Conservation (phyloP, 176 grass and related monocot genomes). For the Hsuehochloa calcarea region DNA sequence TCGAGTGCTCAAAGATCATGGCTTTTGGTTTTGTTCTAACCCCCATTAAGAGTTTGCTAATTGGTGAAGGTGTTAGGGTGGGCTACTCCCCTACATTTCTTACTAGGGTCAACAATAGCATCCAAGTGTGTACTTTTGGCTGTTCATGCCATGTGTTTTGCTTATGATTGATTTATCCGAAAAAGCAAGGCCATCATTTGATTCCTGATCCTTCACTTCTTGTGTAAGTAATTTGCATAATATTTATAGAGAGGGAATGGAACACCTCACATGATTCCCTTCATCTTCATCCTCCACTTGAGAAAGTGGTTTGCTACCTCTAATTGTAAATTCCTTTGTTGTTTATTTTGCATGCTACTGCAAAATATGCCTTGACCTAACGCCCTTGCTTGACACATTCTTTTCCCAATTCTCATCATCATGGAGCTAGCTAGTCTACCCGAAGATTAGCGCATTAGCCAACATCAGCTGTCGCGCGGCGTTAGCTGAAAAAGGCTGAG, state of each 20-base stretch:
- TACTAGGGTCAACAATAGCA: constrained; percentile 63
- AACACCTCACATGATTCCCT: constrained; percentile 79
- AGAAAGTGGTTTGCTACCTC: constrained; percentile 49
- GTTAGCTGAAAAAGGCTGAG: constrained; percentile 33
- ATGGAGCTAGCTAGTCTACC: constrained; percentile 45
- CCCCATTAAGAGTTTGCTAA: constrained; percentile 39
- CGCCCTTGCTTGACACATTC: constrained; percentile 31
- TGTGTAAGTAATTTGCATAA: constrained; percentile 32
- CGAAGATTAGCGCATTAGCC: constrained; percentile 37
- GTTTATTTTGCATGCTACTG: constrained; percentile 42
- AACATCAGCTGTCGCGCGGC: constrained; percentile 54
- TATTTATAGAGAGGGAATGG: constrained; percentile 34
- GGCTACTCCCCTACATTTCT: constrained; percentile 45
- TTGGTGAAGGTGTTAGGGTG: constrained; percentile 35
- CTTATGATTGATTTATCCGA: constrained; percentile 36
- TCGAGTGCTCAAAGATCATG: constrained; percentile 37
- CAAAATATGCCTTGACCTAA: constrained; percentile 26
- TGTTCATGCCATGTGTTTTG: constrained; percentile 55
- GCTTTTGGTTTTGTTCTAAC: constrained; percentile 37
- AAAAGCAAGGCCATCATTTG: constrained; percentile 49
- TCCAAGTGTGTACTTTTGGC: constrained; percentile 49
- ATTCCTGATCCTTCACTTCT: constrained; percentile 44
- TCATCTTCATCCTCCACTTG: constrained; percentile 49
- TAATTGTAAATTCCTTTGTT: constrained; percentile 31
- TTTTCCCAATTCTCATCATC: constrained; percentile 38